Evolutionary conservation across 257 asterid species (phyloP).

Genomic region (Jacaranda mimosifolia): DNA sequence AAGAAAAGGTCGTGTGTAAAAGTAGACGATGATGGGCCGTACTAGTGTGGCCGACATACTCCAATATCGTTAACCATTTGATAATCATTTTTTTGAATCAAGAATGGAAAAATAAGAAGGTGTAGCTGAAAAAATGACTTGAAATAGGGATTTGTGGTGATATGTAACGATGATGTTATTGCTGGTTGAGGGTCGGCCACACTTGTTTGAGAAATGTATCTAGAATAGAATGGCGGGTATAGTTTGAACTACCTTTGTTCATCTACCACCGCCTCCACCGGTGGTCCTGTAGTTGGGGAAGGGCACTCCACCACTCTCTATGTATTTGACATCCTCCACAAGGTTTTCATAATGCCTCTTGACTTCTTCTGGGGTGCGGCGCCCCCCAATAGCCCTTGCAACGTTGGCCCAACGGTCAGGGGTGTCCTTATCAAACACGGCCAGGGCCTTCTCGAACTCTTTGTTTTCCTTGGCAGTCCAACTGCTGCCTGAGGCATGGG

Average conservation of each 20-base stretch:
- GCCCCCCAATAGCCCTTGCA: slow-evolving; percentile 75
- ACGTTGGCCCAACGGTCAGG: slow-evolving; percentile 90
- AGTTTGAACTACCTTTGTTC: slow-evolving; percentile 24
- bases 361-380: slow-evolving; percentile 77
- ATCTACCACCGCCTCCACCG: slow-evolving; percentile 22
- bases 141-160: too few species aligned
- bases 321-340: slow-evolving; percentile 61
- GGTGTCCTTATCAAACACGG: slow-evolving; percentile 71
- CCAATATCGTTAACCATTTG: not conserved
- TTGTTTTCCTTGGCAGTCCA: slow-evolving; percentile 85
- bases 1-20: not conserved
- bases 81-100: too few species aligned
- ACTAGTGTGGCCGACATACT: not conserved
- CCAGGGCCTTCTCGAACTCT: slow-evolving; percentile 83
- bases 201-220: too few species aligned
- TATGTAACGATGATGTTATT: too few species aligned
- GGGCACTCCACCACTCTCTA: slow-evolving; percentile 78
- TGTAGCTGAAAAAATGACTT: too few species aligned
- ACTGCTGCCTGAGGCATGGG: slow-evolving; percentile 40
- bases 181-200: not conserved
- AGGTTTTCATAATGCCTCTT: slow-evolving; percentile 77
- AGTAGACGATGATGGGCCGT: not conserved
- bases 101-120: too few species aligned
- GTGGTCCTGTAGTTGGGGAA: slow-evolving; percentile 69
- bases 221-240: too few species aligned